Evolutionary conservation across 192 early-diverging fungal species (phyloP).

Genomic region (Anaeromyces robustus): DNA sequence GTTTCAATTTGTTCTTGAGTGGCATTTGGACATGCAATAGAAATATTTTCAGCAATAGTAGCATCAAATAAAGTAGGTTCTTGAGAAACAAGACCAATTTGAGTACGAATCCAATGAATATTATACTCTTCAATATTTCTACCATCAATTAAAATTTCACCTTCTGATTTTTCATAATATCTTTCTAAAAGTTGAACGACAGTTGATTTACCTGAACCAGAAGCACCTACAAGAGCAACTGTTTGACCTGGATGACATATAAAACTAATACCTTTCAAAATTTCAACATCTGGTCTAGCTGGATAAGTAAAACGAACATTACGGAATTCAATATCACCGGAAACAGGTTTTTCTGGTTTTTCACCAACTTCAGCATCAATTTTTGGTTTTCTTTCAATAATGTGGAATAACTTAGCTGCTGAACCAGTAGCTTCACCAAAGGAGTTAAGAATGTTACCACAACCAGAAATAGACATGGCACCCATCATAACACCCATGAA

Average conservation of each 20-base stretch:
- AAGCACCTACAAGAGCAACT: constrained; percentile 31
- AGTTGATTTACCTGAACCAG: constrained; percentile 56
- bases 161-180: not conserved
- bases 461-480: constrained; percentile 53
- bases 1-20: not conserved
- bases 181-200: constrained; percentile 41
- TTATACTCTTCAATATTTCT: not conserved
- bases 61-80: constrained; percentile 59
- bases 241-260: constrained; percentile 1
- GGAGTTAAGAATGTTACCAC: constrained; percentile 56
- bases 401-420: constrained; percentile 59
- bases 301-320: constrained; percentile 76
- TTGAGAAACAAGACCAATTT: constrained; percentile 53
- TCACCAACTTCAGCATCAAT: constrained; percentile 47
- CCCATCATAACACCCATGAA: constrained; percentile 86
- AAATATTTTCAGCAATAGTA: constrained; percentile 53
- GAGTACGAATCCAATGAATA: constrained; percentile 20
- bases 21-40: constrained; percentile 31
- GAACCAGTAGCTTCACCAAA: constrained; percentile 64
- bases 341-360: constrained; percentile 3
- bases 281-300: constrained; percentile 60
- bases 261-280: constrained; percentile 24
- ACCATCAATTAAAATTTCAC: not conserved
- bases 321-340: constrained; percentile 56
- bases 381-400: constrained; percentile 63